phyloP scores from a whole-genome alignment of 352 stramenopile species.

The Paralagenidium karlingii region DNA sequence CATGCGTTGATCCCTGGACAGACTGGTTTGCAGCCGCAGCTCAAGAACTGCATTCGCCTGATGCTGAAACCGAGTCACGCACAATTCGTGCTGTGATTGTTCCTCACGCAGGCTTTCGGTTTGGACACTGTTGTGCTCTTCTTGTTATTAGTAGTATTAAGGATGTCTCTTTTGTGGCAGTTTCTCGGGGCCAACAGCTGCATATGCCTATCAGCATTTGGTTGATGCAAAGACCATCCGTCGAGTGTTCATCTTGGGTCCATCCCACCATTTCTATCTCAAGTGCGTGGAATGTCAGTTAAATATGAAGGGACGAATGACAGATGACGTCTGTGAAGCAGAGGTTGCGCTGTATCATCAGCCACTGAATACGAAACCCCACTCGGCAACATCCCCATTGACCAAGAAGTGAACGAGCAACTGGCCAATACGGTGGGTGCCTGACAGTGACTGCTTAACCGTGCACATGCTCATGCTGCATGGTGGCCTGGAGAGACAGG shows the following conservation, averaged over 20 bases:
- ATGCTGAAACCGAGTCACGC: not conserved
- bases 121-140: conserved; percentile 1
- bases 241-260: conserved; percentile 89
- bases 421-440: conserved; percentile 64
- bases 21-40: conserved; percentile 37
- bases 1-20: conserved; percentile 5
- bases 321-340: conserved; percentile 7
- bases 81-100: conserved; percentile 73
- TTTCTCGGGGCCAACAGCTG: conserved; percentile 91
- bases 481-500: conserved; percentile 10
- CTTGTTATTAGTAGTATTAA: conserved; percentile 2
- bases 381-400: conserved; percentile 88
- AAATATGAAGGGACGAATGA: not conserved
- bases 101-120: conserved; percentile 77
- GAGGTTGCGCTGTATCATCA: conserved; percentile 71
- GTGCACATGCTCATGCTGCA: not conserved
- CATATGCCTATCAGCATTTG: conserved; percentile 88
- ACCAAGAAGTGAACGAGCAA: conserved; percentile 82
- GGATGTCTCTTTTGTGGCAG: conserved; percentile 11
- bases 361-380: conserved; percentile 88
- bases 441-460: not conserved
- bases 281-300: conserved; percentile 31
- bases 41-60: conserved; percentile 15
- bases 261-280: conserved; percentile 95
- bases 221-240: conserved; percentile 48